Evolutionary conservation across 1,284 basidiomycete species (phyloP), one percentile per base, ranked within the genome.

Genomic region (Ceratobasidium theobromae): DNA sequence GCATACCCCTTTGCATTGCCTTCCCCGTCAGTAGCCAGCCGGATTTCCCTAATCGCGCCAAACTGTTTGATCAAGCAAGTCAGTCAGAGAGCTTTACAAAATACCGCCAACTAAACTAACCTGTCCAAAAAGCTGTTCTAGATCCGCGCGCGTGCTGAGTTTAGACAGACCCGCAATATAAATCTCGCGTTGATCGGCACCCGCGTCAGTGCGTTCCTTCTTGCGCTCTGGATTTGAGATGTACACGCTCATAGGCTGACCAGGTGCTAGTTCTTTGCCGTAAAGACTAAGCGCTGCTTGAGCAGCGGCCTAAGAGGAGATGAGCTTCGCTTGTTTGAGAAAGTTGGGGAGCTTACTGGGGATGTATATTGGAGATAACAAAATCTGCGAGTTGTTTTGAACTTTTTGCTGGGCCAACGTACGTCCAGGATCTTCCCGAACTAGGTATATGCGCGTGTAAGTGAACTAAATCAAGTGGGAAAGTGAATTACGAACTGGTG

Each of bases 331-430:
- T 51, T 38, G 2, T 14, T 5, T 16, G 18, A 43, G 18, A 21
- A 55, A 9, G 28, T n/a, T 23, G 38, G 14, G 23, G 6, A 16
- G 79, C 88, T 68, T 71, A 93, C 93, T 0, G 93, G 90, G 23
- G 86, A 86, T 0, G 88, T 88, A 75, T 85, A 98, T 70, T 98
- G 95, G 1, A 99, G 81, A 74, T 99, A 99, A 74, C 93, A 96
- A 77, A 99, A 99, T 12, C 97, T 83, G 27, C 97, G 81, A 0
- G 89, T 89, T 62, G 81, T 85, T 75, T 93, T 95, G 79, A 93
- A 96, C 74, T 96, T 95, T 75, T 95, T 95, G 77, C 94, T 97
- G 4, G 97, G 97, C 97, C 96, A 99, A 18, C 97, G 89, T 12
- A 95, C 91, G 70, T 97, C 94, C 68, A 99, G 92, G 55, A 99